Evolutionary conservation across 2,329 filamentous ascomycete species (phyloP).

Genomic region (Diaporthe australafricana): DNA sequence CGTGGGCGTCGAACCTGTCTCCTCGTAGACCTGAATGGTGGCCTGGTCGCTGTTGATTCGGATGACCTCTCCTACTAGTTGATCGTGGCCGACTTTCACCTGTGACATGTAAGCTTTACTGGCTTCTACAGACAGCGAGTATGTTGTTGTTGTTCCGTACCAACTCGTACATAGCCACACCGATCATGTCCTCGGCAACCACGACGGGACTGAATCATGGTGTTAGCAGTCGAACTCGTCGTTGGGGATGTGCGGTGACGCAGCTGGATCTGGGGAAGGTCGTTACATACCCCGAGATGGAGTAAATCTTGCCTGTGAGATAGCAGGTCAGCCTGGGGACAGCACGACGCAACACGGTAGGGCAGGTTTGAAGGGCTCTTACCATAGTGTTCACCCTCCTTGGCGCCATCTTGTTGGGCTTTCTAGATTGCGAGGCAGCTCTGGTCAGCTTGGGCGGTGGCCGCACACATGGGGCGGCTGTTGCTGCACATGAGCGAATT

Average conservation of each 20-base stretch:
- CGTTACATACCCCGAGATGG: constrained; percentile 69
- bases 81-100: constrained; percentile 93
- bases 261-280: constrained; percentile 35
- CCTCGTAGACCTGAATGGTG: constrained; percentile 98
- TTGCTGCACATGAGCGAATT: constrained; percentile 22
- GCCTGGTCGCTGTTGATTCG: constrained; percentile 95
- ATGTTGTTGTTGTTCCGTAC: constrained; percentile 61
- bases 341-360: constrained; percentile 9
- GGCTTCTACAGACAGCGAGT: neutral
- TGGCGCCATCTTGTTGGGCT: constrained; percentile 48
- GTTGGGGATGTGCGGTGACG: neutral
- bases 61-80: constrained; percentile 97
- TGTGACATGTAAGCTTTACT: constrained; percentile 49
- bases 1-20: constrained; percentile 77
- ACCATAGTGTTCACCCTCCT: constrained; percentile 55
- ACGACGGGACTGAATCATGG: constrained; percentile 79
- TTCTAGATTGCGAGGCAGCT: constrained; percentile 44
- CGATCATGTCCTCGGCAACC: constrained; percentile 97
- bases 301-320: constrained; percentile 69
- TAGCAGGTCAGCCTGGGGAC: constrained; percentile 28
- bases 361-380: constrained; percentile 40
- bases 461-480: neutral
- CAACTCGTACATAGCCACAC: constrained; percentile 99
- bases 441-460: constrained; percentile 31
- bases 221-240: constrained; percentile 47